Evolutionary conservation across 1,139 yeast genomes (phyloP), one percentile per base, ranked within the genome.

Genomic region (Suhomyces maxii): DNA sequence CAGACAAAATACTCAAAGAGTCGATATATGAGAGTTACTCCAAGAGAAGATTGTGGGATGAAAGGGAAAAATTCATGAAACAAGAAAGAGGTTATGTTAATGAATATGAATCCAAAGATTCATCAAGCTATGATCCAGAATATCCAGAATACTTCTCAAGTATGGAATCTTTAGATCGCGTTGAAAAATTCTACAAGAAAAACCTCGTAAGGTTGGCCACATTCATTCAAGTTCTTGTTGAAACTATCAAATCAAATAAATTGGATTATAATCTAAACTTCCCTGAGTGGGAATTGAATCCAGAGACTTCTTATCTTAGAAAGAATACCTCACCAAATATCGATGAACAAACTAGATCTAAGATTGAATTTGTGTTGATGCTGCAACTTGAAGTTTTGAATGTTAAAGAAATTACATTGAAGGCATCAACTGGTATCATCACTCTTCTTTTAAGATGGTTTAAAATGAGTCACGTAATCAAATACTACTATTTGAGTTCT

Each of bases 401-500:
- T 49, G 71, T 80, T 14, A 86, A 86, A 53, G 96, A 88, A 58
- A 70, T 82, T 2, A 71, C 85, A 0, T 60, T 86, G 45, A 87
- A 86, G 54, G 81, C 86, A 2, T 75, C 86, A 3, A 72, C 86
- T 1, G 78, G 80, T 2, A 76, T 83, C 1, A 48, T 89, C 1
- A 56, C 70, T 7, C 56, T 80, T 14, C 61, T 93, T 28, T 63
- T 85, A 32, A 77, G 77, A 55, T 93, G 98, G 97, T 85, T 89
- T 61, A 87, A 86, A 58, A 65, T 77, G 10, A 85, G 83, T 43
- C 96, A 93, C 63, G 70, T 89, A 2, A 65, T 90, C 54, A 91
- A 91, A 62, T 83, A 78, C 60, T 95, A 90, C 61, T 88, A 85
- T 58, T 68, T 93, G 11, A 67, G 86, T 1, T 79, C 89, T 0